Base-by-base conservation (phyloP, 2,329 filamentous ascomycete species). In the Samsoniella hepiali region DNA sequence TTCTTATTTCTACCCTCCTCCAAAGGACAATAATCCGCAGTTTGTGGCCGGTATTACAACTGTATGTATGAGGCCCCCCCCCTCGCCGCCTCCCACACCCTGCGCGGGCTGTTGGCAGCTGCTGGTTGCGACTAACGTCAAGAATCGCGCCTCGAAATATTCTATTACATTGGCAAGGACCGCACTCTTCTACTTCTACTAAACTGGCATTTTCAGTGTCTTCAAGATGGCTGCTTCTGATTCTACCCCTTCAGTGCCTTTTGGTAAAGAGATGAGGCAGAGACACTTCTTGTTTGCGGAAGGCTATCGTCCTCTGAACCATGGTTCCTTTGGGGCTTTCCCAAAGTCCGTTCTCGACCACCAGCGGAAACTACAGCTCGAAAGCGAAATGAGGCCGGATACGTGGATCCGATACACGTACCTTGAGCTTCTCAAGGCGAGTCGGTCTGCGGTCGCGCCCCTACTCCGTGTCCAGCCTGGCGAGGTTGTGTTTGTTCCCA, bases 251-350 rank as follows among this genome's bases (percentile, higher is more conserved):
- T 2, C 17, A 2, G 22, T 15, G 5, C 38, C 31, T 5, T 72
- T 72, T 61, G 71, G 71, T n/a, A 68, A 63, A 34, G 59, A 67
- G 65, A 73, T 74, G 69, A 71, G 71, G 36, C 67, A 67, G 13
- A 67, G 67, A 27, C 71, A 74, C 54, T 76, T 76, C 66, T 67
- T 65, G 53, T 76, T 75, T 50, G 70, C 71, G 15, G 50, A 67
- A 3, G 69, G 67, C 11, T 75, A 75, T 62, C 72, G 67, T 71
- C 72, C 71, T 7, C 65, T 76, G 36, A 76, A 76, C 63, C 74
- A 76, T 51, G 85, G 89, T 62, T 90, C 88, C 1, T 92, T 88
- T 71, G 90, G 90, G 17, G 84, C 87, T 0, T 86, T 84, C 68
- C 90, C 90, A 2, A 74, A 71, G 5, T 67, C 75, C 1, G 78